Evolutionary conservation across 345 rosid species (phyloP).

Genomic region (Ailanthus altissimus): DNA sequence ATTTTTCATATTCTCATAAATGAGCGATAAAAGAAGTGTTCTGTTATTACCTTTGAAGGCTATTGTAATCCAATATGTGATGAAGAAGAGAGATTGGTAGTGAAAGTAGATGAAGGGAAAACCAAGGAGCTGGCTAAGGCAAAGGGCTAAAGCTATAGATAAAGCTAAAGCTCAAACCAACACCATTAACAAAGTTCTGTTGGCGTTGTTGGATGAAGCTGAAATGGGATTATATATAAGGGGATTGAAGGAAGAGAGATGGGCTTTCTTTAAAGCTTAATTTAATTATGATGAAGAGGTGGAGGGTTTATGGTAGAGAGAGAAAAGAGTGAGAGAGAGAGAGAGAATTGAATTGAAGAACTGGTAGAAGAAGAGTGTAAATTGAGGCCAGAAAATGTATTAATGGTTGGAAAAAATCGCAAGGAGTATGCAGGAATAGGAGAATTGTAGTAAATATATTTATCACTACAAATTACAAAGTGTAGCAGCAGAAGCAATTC

Average conservation of each 20-base stretch:
- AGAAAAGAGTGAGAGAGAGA: constrained; percentile 33
- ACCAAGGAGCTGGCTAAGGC: background rate
- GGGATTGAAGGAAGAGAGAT: constrained; percentile 37
- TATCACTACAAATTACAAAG: constrained; percentile 30
- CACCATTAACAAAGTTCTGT: constrained; percentile 7
- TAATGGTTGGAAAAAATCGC: constrained; percentile 48
- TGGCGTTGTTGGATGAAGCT: constrained; percentile 25
- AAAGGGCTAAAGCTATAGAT: too few relatives aligned
- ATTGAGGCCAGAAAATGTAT: constrained; percentile 57
- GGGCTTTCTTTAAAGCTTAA: constrained; percentile 66
- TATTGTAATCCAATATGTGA: too few relatives aligned
- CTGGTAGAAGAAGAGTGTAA: constrained; percentile 56
- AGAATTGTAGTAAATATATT: constrained; percentile 40
- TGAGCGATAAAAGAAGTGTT: too few relatives aligned
- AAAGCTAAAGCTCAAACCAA: background rate
- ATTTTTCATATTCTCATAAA: too few relatives aligned
- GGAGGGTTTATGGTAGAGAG: constrained; percentile 43
- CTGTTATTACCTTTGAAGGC: too few relatives aligned
- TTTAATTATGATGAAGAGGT: constrained; percentile 68
- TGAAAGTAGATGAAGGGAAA: constrained; percentile 8
- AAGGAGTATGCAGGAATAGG: constrained; percentile 32
- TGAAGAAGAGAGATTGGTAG: background rate
- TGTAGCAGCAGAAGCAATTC: constrained; percentile 23
- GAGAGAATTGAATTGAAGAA: constrained; percentile 50
- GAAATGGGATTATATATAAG: constrained; percentile 59